These are phyloP conservation scores for Aspergillus steynii DNA, from an alignment of 495 filamentous ascomycete genomes.

Conservation along the genomic window DNA sequence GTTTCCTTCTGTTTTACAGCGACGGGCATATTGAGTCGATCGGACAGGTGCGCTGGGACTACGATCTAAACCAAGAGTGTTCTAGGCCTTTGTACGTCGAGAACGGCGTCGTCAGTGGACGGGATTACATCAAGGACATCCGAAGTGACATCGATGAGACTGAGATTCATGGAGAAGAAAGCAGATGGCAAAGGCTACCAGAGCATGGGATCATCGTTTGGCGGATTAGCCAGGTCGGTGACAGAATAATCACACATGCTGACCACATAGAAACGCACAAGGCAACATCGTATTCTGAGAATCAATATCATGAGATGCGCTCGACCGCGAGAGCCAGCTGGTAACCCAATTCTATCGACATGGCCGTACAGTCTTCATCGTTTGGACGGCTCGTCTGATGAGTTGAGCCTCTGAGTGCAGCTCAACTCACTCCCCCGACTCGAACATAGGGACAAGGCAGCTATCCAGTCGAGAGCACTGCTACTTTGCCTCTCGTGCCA, in stretches of 20 bases:
- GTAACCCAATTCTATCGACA: no score
- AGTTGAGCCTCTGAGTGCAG: no score
- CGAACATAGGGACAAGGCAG: no score
- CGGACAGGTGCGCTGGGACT: conserved; percentile 18
- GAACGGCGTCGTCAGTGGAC: conserved; percentile 1
- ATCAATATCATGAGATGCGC: no score
- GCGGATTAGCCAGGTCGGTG: conserved; percentile 10
- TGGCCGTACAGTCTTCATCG: no score
- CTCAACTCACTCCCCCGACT: no score
- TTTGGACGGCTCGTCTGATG: no score
- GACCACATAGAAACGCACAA: background rate
- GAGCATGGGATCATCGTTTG: conserved; percentile 10
- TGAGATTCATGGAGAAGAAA: no score
- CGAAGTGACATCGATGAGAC: background rate
- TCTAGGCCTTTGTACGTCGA: conserved; percentile 5
- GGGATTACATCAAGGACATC: conserved; percentile 16
- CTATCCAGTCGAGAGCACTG: no score
- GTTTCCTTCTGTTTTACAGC: conserved; percentile 13
- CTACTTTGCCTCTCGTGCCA: no score
- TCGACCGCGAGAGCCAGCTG: no score
- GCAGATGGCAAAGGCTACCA: conserved; percentile 4
- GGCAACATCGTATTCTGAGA: no score
- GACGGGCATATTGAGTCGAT: conserved; percentile 16
- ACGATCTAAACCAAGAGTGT: conserved; percentile 8
- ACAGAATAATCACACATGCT: conserved; percentile 12